Percentiles rank a stretch among this genome's conserved stretches.
Conservation (phyloP, 768 basidiomycete species). For the Boletus rubroflammeus region DNA sequence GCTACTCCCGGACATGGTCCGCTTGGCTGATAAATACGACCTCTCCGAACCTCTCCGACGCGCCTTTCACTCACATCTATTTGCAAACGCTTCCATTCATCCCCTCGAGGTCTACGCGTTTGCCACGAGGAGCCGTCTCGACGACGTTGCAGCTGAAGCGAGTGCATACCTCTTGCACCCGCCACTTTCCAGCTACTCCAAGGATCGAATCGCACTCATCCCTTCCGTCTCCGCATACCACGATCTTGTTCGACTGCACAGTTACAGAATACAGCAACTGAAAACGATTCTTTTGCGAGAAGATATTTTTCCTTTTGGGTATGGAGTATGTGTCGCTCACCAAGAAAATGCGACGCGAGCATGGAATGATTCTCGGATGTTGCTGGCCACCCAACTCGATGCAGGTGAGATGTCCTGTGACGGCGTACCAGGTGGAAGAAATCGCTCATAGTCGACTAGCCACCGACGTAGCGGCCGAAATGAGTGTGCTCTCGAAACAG, state of each 20-base stretch:
- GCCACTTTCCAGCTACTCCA: constrained; percentile 53
- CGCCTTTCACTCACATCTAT: constrained; percentile 48
- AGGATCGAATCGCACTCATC: constrained; percentile 48
- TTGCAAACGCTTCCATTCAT: constrained; percentile 45
- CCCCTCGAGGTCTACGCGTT: constrained; percentile 63
- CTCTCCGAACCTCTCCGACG: constrained; percentile 44
- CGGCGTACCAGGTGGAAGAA: background rate
- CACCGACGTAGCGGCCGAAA: constrained; percentile 66
- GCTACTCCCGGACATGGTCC: constrained; percentile 53
- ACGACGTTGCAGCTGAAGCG: constrained; percentile 50
- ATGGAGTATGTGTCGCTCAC: constrained; percentile 59
- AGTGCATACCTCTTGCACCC: constrained; percentile 53
- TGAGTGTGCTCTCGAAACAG: constrained; percentile 49
- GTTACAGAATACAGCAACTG: constrained; percentile 50
- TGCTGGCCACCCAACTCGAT: constrained; percentile 47
- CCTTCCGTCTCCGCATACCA: constrained; percentile 64
- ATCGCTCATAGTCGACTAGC: constrained; percentile 34
- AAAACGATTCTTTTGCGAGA: constrained; percentile 51
- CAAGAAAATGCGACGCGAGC: constrained; percentile 37
- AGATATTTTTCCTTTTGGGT: constrained; percentile 71
- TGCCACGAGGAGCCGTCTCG: constrained; percentile 42
- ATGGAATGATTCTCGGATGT: constrained; percentile 53
- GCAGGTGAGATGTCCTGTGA: constrained; percentile 38
- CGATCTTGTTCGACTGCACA: constrained; percentile 56
- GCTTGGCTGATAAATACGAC: constrained; percentile 64